Evolutionary conservation across 2,329 filamentous ascomycete genomes (phyloP), one percentile per base, ranked within the genome.

Genomic region (Phoma sp.): DNA sequence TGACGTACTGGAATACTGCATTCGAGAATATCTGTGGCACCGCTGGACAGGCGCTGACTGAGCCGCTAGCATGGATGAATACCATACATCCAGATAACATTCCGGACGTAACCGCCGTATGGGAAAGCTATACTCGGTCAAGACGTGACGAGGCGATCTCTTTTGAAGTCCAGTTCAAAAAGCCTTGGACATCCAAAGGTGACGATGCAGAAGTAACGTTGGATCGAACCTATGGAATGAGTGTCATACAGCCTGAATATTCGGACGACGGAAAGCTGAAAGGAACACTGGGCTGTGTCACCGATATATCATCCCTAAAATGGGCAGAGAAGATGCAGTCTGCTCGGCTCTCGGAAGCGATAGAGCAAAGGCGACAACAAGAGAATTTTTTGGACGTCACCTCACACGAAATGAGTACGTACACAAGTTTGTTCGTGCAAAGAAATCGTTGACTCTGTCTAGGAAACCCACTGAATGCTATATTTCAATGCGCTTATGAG

Each of bases 291-390:
- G 89, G 89, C 42, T 89, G 86, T 65, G 87, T 95, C 42, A 93
- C 90, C 0, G 89, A 96, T 67, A 96, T 96, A 60, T 91, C 88
- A n/a, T 84, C 89, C 51, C 89, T 93, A 69, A 96, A 95, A 72
- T 87, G 87, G 80, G 90, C 90, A 1, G 90, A 95, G 72, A 86
- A 87, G 49, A 85, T 91, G 27, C 89, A 95, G 72, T 89, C 83
- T 64, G 82, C 86, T 38, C 85, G 89, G 52, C 87, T 89, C 62
- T 84, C 91, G 64, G 90, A 93, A 68, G 91, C 90, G 0, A 83
- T 92, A 2, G 88, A 93, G 69, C 80, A 91, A 57, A 93, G 93
- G 72, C 80, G 86, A 4, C 87, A 89, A 66, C 90, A 93, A 67
- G 88, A 91, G 64, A 89, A 89, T 58, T 91, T 91, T 65, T 89